These are phyloP conservation scores for Pseudozyma sp. DNA, from an alignment of 1,284 basidiomycete species.

Conservation along the genomic window DNA sequence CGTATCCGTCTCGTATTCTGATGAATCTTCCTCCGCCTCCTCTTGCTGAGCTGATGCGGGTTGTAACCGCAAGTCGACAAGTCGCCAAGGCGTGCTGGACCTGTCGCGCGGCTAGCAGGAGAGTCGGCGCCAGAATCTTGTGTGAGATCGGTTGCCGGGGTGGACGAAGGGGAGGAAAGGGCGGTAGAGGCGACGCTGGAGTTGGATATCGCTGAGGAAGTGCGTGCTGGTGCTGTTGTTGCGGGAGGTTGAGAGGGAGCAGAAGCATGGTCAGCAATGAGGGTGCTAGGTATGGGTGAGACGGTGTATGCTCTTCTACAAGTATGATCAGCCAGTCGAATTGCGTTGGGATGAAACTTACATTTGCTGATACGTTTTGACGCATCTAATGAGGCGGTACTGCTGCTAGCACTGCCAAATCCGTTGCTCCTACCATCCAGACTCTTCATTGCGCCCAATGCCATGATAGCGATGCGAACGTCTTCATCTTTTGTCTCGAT, in stretches of 20 bases:
- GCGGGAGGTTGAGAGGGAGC: no score
- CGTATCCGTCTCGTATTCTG: constrained; percentile 74
- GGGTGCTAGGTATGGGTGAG: no score
- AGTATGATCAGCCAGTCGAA: no score
- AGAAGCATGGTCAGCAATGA: no score
- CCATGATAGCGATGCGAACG: constrained; percentile 62
- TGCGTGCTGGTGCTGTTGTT: constrained; percentile 15
- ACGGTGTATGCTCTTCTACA: no score
- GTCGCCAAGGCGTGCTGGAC: constrained; percentile 48
- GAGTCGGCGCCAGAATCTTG: constrained; percentile 46
- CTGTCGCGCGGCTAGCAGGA: constrained; percentile 27
- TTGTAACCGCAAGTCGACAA: constrained; percentile 36
- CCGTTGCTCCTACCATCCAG: constrained; percentile 44
- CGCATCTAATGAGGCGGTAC: constrained; percentile 19
- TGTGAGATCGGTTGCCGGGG: constrained; percentile 55
- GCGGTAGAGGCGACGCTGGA: constrained; percentile 55
- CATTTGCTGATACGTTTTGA: constrained; percentile 29
- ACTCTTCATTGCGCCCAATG: constrained; percentile 58
- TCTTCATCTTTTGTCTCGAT: constrained; percentile 59
- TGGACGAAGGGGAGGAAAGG: constrained; percentile 58
- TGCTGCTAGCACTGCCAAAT: constrained; percentile 26
- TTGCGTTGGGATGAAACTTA: no score
- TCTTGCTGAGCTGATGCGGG: neutral
- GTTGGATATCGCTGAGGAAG: constrained; percentile 52
- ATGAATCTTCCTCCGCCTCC: constrained; percentile 20